Percentiles rank a stretch among this genome's conserved stretches.
phyloP scores from a whole-genome alignment of 2,329 filamentous ascomycete species.

The Zymoseptoria crescenta region DNA sequence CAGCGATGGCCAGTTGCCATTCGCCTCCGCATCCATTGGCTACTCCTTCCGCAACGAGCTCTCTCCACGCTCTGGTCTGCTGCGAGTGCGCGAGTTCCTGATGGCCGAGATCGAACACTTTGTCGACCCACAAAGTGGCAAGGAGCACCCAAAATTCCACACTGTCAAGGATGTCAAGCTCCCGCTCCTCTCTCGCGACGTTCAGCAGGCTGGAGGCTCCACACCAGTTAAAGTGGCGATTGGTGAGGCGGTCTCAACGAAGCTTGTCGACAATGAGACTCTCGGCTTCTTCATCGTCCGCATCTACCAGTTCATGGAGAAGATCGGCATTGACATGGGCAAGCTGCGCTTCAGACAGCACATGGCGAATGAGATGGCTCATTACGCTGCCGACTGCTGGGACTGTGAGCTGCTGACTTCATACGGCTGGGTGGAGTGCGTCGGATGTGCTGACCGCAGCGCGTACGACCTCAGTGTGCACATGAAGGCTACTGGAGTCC shows the following conservation, averaged over 20 bases:
- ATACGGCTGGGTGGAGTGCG: slow-evolving; percentile 96
- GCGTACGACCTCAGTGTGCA: slow-evolving; percentile 92
- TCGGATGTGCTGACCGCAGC: slow-evolving; percentile 90
- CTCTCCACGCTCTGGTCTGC: slow-evolving; percentile 79
- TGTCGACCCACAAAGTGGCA: slow-evolving; percentile 87
- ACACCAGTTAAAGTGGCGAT: slow-evolving; percentile 64
- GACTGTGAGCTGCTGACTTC: slow-evolving; percentile 88
- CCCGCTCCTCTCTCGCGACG: slow-evolving; percentile 72
- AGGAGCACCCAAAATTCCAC: slow-evolving; percentile 83
- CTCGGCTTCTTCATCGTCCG: slow-evolving; percentile 94
- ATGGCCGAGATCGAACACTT: slow-evolving; percentile 99
- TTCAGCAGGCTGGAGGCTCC: slow-evolving; percentile 81
- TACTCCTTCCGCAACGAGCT: slow-evolving; percentile 99
- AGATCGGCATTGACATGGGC: slow-evolving; percentile 74
- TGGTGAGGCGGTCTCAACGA: slow-evolving; percentile 73
- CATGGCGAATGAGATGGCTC: slow-evolving; percentile 84
- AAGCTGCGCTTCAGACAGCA: slow-evolving; percentile 97
- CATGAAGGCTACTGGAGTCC: slow-evolving; percentile 81
- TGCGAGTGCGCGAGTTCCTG: slow-evolving; percentile 92
- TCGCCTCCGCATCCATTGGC: slow-evolving; percentile 93
- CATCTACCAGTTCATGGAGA: slow-evolving; percentile 82
- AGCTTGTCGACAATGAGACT: slow-evolving; percentile 92
- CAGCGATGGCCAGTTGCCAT: slow-evolving; percentile 92
- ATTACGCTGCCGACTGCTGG: slow-evolving; percentile 97
- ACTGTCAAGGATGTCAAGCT: slow-evolving; percentile 81